Base-by-base conservation (phyloP, 2,329 filamentous ascomycete species). In the Cladophialophora immunda region DNA sequence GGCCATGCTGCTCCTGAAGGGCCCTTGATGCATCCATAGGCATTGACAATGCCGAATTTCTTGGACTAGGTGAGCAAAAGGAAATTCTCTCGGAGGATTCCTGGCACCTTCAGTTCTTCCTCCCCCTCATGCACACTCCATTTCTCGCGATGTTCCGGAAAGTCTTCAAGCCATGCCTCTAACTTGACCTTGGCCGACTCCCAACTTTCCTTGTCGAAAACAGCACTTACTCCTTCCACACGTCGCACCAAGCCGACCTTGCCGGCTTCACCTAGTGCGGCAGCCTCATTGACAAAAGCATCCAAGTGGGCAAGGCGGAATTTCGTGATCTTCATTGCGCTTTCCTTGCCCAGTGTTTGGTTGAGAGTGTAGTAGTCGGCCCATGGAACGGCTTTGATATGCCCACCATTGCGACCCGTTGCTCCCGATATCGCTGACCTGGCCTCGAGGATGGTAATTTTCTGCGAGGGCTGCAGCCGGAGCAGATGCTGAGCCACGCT, bases 351-450 rank as follows among this genome's bases (percentile, higher is more conserved):
- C 30, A 63, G 61, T 5, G 22, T 15, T 22, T 65, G 27, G 53
- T 71, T 71, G 55, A 69, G 62, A 54, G 60, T 58, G 25, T 60
- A 45, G 45, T 71, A 69, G 45, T 69, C 67, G 6, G 64, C 58
- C 60, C 64, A 68, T 17, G 69, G 69, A 2, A 68, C 66, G 7
- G 64, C 65, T 56, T 11, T 74, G 47, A 78, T 76, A 52, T 79
- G 77, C 0, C 77, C 78, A 13, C 78, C 78, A 72, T 80, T 79
- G 11, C 78, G 73, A 1, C 78, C 78, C 1, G 78, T 79, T 0
- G 78, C 78, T 17, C 78, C 78, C 6, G 76, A 78, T 38, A 76
- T 77, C 3, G 78, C 71, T 7, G 73, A 70, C 15, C 78, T 74
- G 11, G 78, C 77, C 71, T 79, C 78, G 0, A 80, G 69, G 4